These are phyloP conservation scores for Aspergillus olivimuriae DNA, from an alignment of 495 filamentous ascomycete species.

Conservation along the genomic window DNA sequence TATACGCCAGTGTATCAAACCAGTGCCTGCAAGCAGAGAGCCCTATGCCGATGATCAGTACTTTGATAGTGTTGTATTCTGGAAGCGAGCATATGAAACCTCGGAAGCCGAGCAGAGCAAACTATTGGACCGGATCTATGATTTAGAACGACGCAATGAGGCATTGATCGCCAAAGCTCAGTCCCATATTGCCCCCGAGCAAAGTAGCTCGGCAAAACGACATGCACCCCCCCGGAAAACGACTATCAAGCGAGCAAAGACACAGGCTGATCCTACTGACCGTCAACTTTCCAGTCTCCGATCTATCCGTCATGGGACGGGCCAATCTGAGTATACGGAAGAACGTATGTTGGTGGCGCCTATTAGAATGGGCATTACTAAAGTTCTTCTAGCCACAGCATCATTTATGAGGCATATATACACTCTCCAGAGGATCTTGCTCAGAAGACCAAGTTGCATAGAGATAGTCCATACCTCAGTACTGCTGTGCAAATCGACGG, in stretches of 20 bases:
- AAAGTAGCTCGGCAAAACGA: slow-evolving; percentile 19
- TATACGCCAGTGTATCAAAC: slow-evolving; percentile 32
- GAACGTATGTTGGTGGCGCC: slow-evolving; percentile 6
- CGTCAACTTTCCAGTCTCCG: neutral
- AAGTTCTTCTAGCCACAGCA: slow-evolving; percentile 4
- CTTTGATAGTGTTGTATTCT: slow-evolving; percentile 45
- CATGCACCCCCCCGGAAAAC: slow-evolving; percentile 12
- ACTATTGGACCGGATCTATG: slow-evolving; percentile 35
- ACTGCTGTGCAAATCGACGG: slow-evolving; percentile 22
- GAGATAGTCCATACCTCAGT: slow-evolving; percentile 19
- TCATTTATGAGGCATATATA: slow-evolving; percentile 31
- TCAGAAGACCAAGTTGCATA: slow-evolving; percentile 18
- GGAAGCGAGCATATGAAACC: slow-evolving; percentile 42
- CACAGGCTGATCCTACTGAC: slow-evolving; percentile 3
- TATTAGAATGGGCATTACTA: neutral
- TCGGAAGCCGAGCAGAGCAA: slow-evolving; percentile 40
- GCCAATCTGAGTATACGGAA: slow-evolving; percentile 1
- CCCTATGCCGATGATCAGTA: slow-evolving; percentile 21
- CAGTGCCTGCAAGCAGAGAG: slow-evolving; percentile 5
- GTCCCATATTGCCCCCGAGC: slow-evolving; percentile 1
- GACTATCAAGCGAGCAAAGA: slow-evolving; percentile 20
- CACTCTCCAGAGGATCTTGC: slow-evolving; percentile 25
- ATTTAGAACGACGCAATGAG: slow-evolving; percentile 33
- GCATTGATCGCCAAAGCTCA: slow-evolving; percentile 19
- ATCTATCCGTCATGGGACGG: neutral